Percentiles rank a stretch among this genome's conserved stretches.
phyloP scores from a whole-genome alignment of 2,329 filamentous ascomycete species.

The Fusarium napiforme region DNA sequence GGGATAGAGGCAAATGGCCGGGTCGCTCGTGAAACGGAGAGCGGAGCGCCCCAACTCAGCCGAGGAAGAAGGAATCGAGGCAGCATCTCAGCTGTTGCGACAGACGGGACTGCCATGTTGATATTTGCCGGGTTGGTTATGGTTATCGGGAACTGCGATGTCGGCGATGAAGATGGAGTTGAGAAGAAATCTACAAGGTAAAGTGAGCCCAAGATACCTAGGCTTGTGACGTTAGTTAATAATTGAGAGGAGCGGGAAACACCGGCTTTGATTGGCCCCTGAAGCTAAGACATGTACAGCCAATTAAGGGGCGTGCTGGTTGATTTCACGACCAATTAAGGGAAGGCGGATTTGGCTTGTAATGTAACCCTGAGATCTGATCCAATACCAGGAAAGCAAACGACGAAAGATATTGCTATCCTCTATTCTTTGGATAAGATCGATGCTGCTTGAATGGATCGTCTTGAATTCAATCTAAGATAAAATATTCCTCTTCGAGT shows the following conservation, averaged over 20 bases:
- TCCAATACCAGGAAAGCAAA: background rate
- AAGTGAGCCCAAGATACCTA: background rate
- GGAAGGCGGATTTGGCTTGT: constrained; percentile 1
- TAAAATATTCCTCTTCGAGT: background rate
- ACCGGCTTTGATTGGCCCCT: constrained; percentile 42
- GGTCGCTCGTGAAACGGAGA: constrained; percentile 40
- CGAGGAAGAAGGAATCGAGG: constrained; percentile 66
- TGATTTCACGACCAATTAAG: constrained; percentile 25
- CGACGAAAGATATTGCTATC: background rate
- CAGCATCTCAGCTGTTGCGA: constrained; percentile 53
- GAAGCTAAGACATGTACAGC: background rate
- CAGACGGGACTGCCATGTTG: constrained; percentile 45
- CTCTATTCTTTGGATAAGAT: background rate
- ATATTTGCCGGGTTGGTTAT: background rate
- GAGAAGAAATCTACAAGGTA: constrained; percentile 23
- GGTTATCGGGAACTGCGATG: constrained; percentile 6
- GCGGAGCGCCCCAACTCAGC: constrained; percentile 61
- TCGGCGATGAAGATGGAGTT: constrained; percentile 22
- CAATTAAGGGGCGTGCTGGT: constrained; percentile 21
- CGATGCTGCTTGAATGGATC: background rate
- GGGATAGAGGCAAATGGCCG: constrained; percentile 33
- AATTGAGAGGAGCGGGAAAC: constrained; percentile 38
- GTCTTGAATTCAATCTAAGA: background rate
- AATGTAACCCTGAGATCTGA: constrained; percentile 19
- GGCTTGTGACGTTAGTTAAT: constrained; percentile 37